Conservation (phyloP, 345 rosid species). For the Anacardium occidentale region DNA sequence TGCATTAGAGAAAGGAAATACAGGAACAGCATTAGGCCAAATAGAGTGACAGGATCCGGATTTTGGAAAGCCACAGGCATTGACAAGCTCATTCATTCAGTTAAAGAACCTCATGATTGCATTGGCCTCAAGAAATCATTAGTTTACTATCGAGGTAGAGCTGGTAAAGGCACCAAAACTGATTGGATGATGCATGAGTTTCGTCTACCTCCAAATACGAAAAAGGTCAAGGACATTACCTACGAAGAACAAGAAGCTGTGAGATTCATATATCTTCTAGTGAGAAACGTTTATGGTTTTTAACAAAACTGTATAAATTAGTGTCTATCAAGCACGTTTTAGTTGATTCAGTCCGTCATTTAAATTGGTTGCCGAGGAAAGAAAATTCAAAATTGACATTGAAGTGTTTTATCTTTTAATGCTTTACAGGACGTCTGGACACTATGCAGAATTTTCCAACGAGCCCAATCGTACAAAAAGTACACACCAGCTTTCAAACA, state of each 20-base stretch:
- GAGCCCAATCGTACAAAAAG: constrained; percentile 45
- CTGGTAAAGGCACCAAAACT: constrained; percentile 86
- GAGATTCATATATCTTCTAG: constrained; percentile 25
- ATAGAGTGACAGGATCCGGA: constrained; percentile 83
- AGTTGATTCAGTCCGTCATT: too few relatives aligned
- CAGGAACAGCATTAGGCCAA: constrained; percentile 75
- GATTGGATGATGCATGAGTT: constrained; percentile 97
- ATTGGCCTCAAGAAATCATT: constrained; percentile 81
- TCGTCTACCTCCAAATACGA: constrained; percentile 48
- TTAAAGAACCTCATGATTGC: constrained; percentile 40
- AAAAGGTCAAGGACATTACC: constrained; percentile 6
- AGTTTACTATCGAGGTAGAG: constrained; percentile 70
- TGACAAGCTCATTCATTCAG: constrained; percentile 60
- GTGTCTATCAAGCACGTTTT: too few relatives aligned
- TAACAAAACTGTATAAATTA: too few relatives aligned
- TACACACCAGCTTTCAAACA: constrained; percentile 29
- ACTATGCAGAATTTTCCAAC: constrained; percentile 72
- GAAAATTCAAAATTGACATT: too few relatives aligned
- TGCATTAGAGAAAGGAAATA: constrained; percentile 82
- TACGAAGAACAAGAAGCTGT: constrained; percentile 48
- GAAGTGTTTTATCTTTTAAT: neutral
- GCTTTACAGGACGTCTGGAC: constrained; percentile 76
- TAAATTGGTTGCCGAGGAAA: too few relatives aligned
- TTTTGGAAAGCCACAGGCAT: constrained; percentile 93
- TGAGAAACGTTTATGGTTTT: too few relatives aligned